Base-by-base conservation (phyloP, 345 rosid genomes). In the Atalantia buxifolia region DNA sequence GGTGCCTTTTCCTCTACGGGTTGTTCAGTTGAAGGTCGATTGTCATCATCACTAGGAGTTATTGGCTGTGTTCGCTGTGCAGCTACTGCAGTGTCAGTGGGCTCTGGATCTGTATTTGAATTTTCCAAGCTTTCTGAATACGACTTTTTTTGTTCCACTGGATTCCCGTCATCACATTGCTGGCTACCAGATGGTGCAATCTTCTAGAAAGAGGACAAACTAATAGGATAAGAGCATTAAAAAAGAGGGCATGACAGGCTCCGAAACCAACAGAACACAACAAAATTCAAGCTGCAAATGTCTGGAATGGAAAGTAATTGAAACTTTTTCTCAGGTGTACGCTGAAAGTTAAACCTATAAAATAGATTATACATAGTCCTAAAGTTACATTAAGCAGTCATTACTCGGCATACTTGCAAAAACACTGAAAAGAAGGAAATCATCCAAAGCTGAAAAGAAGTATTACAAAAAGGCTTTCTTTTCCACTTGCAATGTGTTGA, bases 101-200 rank as follows among this genome's bases (percentile, higher is more conserved):
- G 78, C 82, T 83, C 78, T 50, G 77, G 31, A 71, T 67, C 83
- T 12, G 80, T 45, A 63, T 22, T 42, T 30, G 80, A 76, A 85
- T 86, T 83, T n/a, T 83, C 83, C 84, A 83, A 83, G 86, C 80
- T 86, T 64, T 66, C 82, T 59, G 81, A 75, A 77, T 70, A 76
- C 28, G 73, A 55, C 42, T 36, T 71, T 68, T 80, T 80, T 2
- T 76, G 53, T 66, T 88, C 82, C 38, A 65, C 50, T 30, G 81
- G 55, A 55, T 77, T 84, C 53, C 36, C 61, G 4, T 59, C 57
- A 2, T 48, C 40, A 76, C 83, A 42, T 40, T 28, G 67, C 81
- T 36, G 68, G 65, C 59, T 71, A 35, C 77, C 36, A 33, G 86
- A 77, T 73, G 88, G 79, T 55, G 77, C 18, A 40, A 55, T 76